Percentiles rank a stretch among this genome's conserved stretches.
phyloP scores from a whole-genome alignment of 768 basidiomycete species.

The Baorangia bicolor region DNA sequence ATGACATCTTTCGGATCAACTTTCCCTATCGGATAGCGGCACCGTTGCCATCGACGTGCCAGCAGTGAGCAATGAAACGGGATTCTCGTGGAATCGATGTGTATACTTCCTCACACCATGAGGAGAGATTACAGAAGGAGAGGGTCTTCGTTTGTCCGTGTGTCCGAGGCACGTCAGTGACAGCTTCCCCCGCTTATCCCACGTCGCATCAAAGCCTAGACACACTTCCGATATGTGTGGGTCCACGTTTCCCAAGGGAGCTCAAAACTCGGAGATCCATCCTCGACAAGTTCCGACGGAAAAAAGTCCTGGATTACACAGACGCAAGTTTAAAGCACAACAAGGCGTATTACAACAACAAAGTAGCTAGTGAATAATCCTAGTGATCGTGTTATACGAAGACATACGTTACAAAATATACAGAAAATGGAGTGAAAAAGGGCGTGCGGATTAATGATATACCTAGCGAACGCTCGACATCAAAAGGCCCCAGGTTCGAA shows the following conservation, averaged over 20 bases:
- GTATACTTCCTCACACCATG: background rate
- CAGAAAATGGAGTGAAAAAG: background rate
- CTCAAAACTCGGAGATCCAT: background rate
- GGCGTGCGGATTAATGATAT: background rate
- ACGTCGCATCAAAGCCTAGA: background rate
- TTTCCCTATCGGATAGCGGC: background rate
- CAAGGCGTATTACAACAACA: conserved; percentile 16
- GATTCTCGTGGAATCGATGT: conserved; percentile 8
- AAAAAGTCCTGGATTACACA: conserved; percentile 5
- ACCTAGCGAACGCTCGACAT: conserved; percentile 1
- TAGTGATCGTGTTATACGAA: conserved; percentile 16
- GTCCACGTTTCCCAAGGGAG: no score
- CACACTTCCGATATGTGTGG: background rate
- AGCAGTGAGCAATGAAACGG: background rate
- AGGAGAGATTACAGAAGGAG: background rate
- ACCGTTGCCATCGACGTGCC: no score
- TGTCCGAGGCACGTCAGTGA: background rate
- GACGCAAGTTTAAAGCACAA: conserved; percentile 1
- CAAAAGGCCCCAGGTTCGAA: conserved; percentile 28
- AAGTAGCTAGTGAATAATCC: background rate
- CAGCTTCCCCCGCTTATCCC: conserved; percentile 1
- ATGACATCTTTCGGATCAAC: background rate
- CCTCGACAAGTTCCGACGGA: background rate
- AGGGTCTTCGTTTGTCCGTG: background rate
- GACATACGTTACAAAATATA: conserved; percentile 25